Conservation (phyloP, 2,329 filamentous ascomycete species). For the Colletotrichum filicis region DNA sequence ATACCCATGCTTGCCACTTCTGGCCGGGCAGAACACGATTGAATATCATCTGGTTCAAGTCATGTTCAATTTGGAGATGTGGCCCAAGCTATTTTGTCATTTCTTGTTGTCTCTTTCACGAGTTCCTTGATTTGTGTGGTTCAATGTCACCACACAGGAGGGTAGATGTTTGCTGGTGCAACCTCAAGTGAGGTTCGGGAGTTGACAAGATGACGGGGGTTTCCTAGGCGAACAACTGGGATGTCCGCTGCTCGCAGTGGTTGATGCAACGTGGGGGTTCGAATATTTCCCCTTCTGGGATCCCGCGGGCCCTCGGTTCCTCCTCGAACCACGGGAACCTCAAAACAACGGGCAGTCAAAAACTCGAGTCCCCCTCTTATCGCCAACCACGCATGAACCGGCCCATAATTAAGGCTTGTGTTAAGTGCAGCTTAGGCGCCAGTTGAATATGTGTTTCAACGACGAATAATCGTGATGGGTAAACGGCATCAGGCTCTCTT, state of each 20-base stretch:
- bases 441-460: not conserved
- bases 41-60: not conserved
- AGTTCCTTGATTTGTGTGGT: not conserved
- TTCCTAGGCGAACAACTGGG: not conserved
- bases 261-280: not conserved
- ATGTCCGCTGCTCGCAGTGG: not conserved
- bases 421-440: not conserved
- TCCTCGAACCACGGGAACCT: not conserved
- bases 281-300: not conserved
- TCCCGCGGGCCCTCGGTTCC: no score
- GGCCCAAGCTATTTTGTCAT: not conserved
- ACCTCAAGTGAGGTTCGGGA: not conserved
- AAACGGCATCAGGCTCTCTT: not conserved
- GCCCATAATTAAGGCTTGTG: not conserved
- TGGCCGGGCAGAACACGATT: not conserved
- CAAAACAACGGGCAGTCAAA: not conserved
- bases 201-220: not conserved
- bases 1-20: not conserved
- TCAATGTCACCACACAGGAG: not conserved
- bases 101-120: not conserved
- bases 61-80: not conserved
- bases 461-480: not conserved
- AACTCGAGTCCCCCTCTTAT: not conserved
- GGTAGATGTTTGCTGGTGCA: not conserved
- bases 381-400: not conserved